phyloP scores from a whole-genome alignment of 495 filamentous ascomycete species.

The Penicillium simplicissimum region DNA sequence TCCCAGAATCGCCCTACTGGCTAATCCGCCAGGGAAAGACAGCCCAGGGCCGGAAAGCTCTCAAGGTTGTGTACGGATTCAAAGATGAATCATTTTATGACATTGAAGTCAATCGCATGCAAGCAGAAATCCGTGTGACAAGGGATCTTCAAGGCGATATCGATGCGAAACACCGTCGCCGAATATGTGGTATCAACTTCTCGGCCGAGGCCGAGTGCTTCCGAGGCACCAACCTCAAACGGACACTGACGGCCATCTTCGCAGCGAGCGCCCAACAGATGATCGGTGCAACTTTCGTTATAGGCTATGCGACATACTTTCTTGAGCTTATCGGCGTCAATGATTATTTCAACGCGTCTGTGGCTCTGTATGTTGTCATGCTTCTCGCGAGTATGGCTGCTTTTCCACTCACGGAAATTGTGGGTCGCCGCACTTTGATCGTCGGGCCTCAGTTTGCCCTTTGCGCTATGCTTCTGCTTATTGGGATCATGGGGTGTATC shows the following conservation, averaged over 20 bases:
- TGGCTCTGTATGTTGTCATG: conserved; percentile 21
- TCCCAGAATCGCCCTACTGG: conserved; percentile 30
- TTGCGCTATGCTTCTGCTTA: conserved; percentile 22
- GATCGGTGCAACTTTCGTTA: conserved; percentile 29
- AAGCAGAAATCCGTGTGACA: background rate
- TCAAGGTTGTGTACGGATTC: conserved; percentile 19
- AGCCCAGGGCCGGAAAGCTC: conserved; percentile 6
- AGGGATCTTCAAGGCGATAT: conserved; percentile 17
- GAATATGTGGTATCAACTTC: conserved; percentile 15
- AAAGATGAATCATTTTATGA: conserved; percentile 20
- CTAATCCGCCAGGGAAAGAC: conserved; percentile 17
- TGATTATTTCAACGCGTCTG: conserved; percentile 24
- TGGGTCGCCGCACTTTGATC: conserved; percentile 27
- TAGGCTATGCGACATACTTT: conserved; percentile 30
- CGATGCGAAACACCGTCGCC: conserved; percentile 4
- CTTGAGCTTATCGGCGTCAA: conserved; percentile 24
- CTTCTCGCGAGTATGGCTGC: conserved; percentile 21
- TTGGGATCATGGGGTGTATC: conserved; percentile 24
- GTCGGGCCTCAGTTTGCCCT: conserved; percentile 20
- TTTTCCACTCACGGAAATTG: conserved; percentile 24
- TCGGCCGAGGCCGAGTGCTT: conserved; percentile 23
- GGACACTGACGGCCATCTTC: conserved; percentile 25
- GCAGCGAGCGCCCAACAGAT: conserved; percentile 20
- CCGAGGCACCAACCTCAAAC: conserved; percentile 19
- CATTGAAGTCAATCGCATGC: conserved; percentile 11